Evolutionary conservation across 2,329 filamentous ascomycete genomes (phyloP).

Genomic region (Penicillium janthinellum): DNA sequence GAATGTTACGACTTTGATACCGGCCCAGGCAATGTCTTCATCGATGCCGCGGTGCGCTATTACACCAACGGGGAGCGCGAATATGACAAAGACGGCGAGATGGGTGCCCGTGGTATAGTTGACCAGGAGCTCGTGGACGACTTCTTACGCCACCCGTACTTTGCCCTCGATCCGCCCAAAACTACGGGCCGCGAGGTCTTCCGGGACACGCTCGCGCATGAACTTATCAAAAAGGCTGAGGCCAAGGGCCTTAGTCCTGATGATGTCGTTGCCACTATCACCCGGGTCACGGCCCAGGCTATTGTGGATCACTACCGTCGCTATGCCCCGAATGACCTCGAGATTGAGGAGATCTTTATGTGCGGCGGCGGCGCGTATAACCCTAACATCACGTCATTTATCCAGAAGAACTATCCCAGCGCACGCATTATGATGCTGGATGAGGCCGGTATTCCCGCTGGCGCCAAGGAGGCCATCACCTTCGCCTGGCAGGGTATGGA

Average conservation of each 20-base stretch:
- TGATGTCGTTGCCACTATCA: constrained; percentile 61
- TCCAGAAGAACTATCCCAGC: constrained; percentile 53
- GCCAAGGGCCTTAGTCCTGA: constrained; percentile 50
- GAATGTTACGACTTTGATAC: constrained; percentile 57
- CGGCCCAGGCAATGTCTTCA: constrained; percentile 59
- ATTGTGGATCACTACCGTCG: constrained; percentile 48
- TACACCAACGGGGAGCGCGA: constrained; percentile 54
- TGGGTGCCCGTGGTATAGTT: constrained; percentile 53
- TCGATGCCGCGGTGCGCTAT: constrained; percentile 59
- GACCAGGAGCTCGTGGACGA: constrained; percentile 56
- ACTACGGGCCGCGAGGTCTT: constrained; percentile 64
- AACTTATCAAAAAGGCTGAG: constrained; percentile 53
- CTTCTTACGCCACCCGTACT: constrained; percentile 56
- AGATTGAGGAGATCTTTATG: constrained; percentile 61
- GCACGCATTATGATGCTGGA: constrained; percentile 58
- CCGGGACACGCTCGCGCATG: constrained; percentile 57
- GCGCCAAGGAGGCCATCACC: constrained; percentile 47
- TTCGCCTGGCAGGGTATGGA: constrained; percentile 66
- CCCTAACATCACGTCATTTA: constrained; percentile 58
- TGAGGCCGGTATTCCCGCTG: constrained; percentile 51
- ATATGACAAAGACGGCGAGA: constrained; percentile 56
- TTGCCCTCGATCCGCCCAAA: constrained; percentile 55
- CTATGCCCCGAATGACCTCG: constrained; percentile 50
- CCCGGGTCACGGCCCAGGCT: constrained; percentile 60
- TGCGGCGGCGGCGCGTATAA: constrained; percentile 62